Base-by-base conservation (phyloP, 768 basidiomycete species). In the Boletus speciosus region DNA sequence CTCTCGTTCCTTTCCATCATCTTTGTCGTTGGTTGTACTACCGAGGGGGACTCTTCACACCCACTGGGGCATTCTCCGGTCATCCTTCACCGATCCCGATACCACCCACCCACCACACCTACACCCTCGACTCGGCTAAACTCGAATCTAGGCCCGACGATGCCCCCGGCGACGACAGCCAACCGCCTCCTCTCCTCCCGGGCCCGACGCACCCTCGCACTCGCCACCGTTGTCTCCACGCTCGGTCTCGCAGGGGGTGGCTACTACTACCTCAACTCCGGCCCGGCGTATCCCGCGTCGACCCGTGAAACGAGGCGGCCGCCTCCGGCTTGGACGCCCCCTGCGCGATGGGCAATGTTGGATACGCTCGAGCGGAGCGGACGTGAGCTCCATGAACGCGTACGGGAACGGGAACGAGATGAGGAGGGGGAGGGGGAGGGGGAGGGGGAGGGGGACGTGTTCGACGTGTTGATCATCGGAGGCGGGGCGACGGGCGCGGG, bases 401-500 rank as follows among this genome's bases (percentile, higher is more conserved):
- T 32, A 32, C 31, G 2, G 25, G 12, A 5, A 9, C 12, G 6
- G 11, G 49, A 66, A 8, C 74, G 72, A 9, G 76, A 76, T n/a
- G 78, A 8, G 8, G 29, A 29, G 2, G 29, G 83, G 14, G 80
- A 81, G 47, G 56, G 68, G 2, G 75, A 74, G 2, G 76, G 78
- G 19, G 78, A 81, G 47, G 56, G 68, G 2, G 75, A 74, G 2
- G 76, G 78, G 19, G 78, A 85, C 14, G 81, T 82, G 56, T 90
- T 90, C 58, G 93, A 95, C 70, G 63, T 94, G 29, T 73, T 95
- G 46, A 75, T 98, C 60, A 85, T 98, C 32, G 96, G 95, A 27
- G 95, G 96, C 37, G 96, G 96, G 19, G 96, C 96, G 5, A 98
- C 94, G 2, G 96, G 96, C 47, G 90, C 94, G 0, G 96, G 97